Evolutionary conservation across 2,329 filamentous ascomycete species (phyloP).

Genomic region (Dactylellina leptospora): DNA sequence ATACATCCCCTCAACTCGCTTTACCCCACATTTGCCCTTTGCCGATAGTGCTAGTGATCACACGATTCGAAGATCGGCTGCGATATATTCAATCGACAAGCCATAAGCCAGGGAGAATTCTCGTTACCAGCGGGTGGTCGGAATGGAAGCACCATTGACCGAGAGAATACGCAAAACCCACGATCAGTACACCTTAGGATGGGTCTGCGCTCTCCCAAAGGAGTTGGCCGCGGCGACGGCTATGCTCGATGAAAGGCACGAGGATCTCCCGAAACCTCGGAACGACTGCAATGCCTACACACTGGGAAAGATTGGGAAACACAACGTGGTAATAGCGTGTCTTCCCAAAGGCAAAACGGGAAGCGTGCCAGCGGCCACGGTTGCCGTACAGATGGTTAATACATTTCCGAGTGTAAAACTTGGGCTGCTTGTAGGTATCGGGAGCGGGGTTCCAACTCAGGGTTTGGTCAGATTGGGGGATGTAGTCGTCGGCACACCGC

Average conservation of each 20-base stretch:
- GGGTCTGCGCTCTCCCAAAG: not conserved
- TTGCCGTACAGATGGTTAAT: not conserved
- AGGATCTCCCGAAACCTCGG: not conserved
- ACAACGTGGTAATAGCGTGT: conserved; percentile 4
- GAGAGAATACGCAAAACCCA: too few species aligned
- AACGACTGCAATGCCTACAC: not conserved
- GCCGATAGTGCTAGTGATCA: too few species aligned
- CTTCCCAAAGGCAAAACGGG: not conserved
- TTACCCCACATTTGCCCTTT: too few species aligned
- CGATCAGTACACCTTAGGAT: not conserved
- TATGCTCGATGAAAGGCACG: conserved; percentile 2
- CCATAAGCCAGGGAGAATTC: too few species aligned
- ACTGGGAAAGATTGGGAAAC: not conserved
- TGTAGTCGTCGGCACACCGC: conserved; percentile 18
- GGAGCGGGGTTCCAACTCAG: conserved; percentile 5
- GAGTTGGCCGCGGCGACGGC: not conserved
- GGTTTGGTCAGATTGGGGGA: conserved; percentile 6
- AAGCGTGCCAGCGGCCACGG: not conserved
- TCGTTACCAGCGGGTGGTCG: too few species aligned
- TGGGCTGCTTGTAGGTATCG: conserved; percentile 21
- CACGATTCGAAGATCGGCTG: too few species aligned
- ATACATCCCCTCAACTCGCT: too few species aligned
- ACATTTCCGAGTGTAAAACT: conserved; percentile 7
- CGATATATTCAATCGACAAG: too few species aligned
- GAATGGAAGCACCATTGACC: too few species aligned